Evolutionary conservation across 768 basidiomycete genomes (phyloP).

Genomic region (Boletus vinaceobasis): DNA sequence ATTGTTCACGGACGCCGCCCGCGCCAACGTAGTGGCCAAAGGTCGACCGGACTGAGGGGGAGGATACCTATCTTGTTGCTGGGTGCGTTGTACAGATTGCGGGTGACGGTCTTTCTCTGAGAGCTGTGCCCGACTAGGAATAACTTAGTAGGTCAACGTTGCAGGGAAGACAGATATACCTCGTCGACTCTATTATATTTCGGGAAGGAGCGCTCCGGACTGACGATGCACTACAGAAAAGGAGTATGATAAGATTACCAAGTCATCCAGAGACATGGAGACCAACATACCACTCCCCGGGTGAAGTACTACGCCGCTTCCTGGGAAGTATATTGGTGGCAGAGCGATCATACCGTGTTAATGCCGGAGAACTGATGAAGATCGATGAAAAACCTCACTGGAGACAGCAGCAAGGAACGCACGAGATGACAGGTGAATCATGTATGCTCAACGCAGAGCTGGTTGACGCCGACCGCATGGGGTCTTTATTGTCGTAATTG

Average conservation of each 20-base stretch:
- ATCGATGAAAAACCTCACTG: slow-evolving; percentile 15
- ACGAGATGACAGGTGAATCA: slow-evolving; percentile 31
- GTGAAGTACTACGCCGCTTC: slow-evolving; percentile 34
- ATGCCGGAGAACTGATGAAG: slow-evolving; percentile 27
- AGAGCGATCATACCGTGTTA: slow-evolving; percentile 25
- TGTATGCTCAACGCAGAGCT: slow-evolving; percentile 28
- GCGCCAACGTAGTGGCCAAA: slow-evolving; percentile 5
- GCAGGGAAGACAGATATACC: slow-evolving; percentile 16
- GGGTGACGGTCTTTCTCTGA: slow-evolving; percentile 16
- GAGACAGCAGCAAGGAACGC: slow-evolving; percentile 20
- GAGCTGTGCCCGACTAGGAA: slow-evolving; percentile 21
- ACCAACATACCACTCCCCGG: slow-evolving; percentile 25
- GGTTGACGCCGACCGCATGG: slow-evolving; percentile 32
- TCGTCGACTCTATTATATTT: slow-evolving; percentile 25
- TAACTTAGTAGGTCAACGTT: slow-evolving; percentile 7
- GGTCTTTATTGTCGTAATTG: slow-evolving; percentile 30
- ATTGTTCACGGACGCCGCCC: slow-evolving; percentile 15
- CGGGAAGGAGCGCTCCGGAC: slow-evolving; percentile 14
- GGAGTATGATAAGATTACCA: slow-evolving; percentile 10
- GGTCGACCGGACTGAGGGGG: slow-evolving; percentile 7
- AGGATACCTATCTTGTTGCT: slow-evolving; percentile 12
- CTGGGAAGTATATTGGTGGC: slow-evolving; percentile 30
- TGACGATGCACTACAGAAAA: slow-evolving; percentile 12
- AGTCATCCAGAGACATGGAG: neutral
- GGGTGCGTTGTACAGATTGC: slow-evolving; percentile 8